Evolutionary conservation across 1,139 yeast genomes (phyloP).

Genomic region (Saccharomyces uvarum): DNA sequence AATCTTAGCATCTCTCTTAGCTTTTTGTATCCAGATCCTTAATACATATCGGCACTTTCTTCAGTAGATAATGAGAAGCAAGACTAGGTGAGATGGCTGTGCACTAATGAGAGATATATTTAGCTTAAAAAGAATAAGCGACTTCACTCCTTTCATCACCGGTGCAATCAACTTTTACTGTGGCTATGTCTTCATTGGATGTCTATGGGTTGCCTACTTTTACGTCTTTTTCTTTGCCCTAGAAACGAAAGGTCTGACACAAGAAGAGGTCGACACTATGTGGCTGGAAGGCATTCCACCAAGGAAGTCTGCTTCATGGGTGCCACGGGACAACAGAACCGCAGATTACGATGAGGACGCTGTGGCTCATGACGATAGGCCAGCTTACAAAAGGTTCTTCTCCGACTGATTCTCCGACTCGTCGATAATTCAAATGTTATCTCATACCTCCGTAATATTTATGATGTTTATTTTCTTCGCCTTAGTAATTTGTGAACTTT

Average conservation of each 20-base stretch:
- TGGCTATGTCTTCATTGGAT: constrained; percentile 67
- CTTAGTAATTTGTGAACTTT: too few relatives aligned
- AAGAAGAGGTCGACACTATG: constrained; percentile 66
- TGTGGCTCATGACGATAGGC: constrained; percentile 23
- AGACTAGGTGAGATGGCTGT: too few relatives aligned
- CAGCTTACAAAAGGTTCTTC: constrained; percentile 25
- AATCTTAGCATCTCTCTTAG: too few relatives aligned
- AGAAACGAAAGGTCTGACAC: constrained; percentile 62
- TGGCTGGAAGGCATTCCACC: constrained; percentile 31
- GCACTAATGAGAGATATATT: too few relatives aligned
- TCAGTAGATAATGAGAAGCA: too few relatives aligned
- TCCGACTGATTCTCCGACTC: neutral
- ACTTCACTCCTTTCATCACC: constrained; percentile 63
- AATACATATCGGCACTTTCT: too few relatives aligned
- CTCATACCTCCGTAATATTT: too few relatives aligned
- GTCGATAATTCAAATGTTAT: too few relatives aligned
- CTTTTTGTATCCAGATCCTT: too few relatives aligned
- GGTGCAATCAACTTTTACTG: constrained; percentile 36
- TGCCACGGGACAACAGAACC: constrained; percentile 25
- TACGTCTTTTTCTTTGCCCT: constrained; percentile 55
- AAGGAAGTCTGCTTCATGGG: constrained; percentile 27
- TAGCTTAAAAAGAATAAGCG: too few relatives aligned
- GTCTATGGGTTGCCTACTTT: constrained; percentile 42
- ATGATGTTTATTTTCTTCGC: too few relatives aligned
- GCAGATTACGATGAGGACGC: constrained; percentile 21